A percentile compares a stretch with the other conserved stretches of the same genome.
phyloP scores from a whole-genome alignment of 1,284 basidiomycete genomes.

The Rhodotorula sp. region DNA sequence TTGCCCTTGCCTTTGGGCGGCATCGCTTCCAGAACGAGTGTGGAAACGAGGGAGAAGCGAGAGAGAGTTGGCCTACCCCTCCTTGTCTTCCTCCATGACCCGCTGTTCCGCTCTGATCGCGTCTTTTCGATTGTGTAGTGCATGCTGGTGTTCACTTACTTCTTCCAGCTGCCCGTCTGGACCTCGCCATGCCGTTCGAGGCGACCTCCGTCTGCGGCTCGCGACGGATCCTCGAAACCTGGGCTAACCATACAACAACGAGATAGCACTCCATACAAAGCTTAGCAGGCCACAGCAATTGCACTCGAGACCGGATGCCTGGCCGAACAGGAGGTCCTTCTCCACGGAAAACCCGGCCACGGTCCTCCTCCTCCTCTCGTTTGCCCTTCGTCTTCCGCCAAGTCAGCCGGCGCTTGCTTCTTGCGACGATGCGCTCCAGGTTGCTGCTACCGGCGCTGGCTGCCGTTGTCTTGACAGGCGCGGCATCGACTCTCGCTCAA shows the following conservation, averaged over 20 bases:
- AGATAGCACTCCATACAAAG: too few species aligned
- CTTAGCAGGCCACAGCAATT: too few species aligned
- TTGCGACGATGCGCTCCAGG: neutral
- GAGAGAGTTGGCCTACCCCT: neutral
- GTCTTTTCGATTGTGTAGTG: too few species aligned
- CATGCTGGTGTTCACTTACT: too few species aligned
- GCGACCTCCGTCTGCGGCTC: too few species aligned
- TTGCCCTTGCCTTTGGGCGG: slow-evolving; percentile 6
- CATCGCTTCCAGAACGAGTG: neutral
- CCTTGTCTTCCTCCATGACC: neutral
- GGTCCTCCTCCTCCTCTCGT: neutral
- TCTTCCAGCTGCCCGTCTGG: too few species aligned
- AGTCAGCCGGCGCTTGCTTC: neutral
- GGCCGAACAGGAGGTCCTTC: too few species aligned
- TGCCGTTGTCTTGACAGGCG: neutral
- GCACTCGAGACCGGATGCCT: too few species aligned
- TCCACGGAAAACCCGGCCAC: neutral
- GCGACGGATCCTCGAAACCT: too few species aligned
- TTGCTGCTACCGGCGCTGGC: too few species aligned
- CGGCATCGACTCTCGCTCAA: neutral
- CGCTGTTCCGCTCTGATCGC: neutral
- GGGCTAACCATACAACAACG: too few species aligned
- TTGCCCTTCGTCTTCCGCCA: neutral
- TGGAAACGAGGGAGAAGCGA: neutral
- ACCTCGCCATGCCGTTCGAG: too few species aligned